These are phyloP conservation scores for Aplosporella prunicola DNA, from an alignment of 2,329 filamentous ascomycete species.

Conservation along the genomic window DNA sequence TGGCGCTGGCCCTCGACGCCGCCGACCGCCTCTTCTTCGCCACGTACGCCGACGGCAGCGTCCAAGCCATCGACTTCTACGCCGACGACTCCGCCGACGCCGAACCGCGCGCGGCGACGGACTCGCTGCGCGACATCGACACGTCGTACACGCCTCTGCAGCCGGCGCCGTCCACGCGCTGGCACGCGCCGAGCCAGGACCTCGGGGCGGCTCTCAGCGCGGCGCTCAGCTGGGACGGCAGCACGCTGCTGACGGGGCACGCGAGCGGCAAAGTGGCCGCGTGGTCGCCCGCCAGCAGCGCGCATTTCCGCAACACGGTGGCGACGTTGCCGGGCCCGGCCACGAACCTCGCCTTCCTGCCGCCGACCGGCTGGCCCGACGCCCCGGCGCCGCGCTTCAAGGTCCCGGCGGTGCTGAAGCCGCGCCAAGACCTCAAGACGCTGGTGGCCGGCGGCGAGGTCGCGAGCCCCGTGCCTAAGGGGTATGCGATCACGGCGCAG, in stretches of 20 bases:
- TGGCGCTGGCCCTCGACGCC: constrained; percentile 68
- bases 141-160: constrained; percentile 33
- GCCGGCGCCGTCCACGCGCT: constrained; percentile 26
- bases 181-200: constrained; percentile 48
- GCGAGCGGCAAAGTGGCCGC: constrained; percentile 64
- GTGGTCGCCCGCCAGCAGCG: constrained; percentile 52
- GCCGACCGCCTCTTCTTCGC: constrained; percentile 75
- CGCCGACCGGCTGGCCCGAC: constrained; percentile 44
- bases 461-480: constrained; percentile 37
- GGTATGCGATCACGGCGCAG: constrained; percentile 58
- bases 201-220: constrained; percentile 59
- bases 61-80: constrained; percentile 73
- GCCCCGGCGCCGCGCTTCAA: constrained; percentile 34
- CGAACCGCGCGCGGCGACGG: constrained; percentile 28
- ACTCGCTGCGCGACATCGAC: constrained; percentile 41
- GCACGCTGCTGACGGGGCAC: constrained; percentile 71
- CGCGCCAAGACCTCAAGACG: constrained; percentile 52
- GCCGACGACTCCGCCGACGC: constrained; percentile 27
- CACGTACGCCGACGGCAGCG: constrained; percentile 67
- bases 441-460: constrained; percentile 18
- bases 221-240: constrained; percentile 72
- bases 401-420: constrained; percentile 62
- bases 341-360: constrained; percentile 68
- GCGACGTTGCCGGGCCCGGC: constrained; percentile 70
- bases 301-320: constrained; percentile 59